Conservation (phyloP, 495 filamentous ascomycete genomes). For the Neurospora sp. region DNA sequence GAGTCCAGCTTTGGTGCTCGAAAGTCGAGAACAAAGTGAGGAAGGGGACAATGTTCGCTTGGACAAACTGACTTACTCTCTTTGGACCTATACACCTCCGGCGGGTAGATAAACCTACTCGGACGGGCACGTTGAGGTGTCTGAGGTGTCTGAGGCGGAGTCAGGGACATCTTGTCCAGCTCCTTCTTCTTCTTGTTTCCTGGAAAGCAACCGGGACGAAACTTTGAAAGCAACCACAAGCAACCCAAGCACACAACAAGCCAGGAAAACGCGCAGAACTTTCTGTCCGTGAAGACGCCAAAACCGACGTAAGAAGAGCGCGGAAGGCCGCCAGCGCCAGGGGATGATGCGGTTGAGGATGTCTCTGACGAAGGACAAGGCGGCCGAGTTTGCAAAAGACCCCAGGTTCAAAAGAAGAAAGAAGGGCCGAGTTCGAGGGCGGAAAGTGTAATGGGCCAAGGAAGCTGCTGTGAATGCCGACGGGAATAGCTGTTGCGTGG, state of each 20-base stretch:
- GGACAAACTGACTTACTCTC: background rate
- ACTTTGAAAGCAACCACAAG: background rate
- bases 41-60: background rate
- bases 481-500: background rate
- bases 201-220: background rate
- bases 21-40: background rate
- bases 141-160: background rate
- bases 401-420: background rate
- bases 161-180: background rate
- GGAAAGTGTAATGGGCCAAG: background rate
- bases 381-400: background rate
- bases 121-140: background rate
- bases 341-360: background rate
- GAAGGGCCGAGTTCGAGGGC: background rate
- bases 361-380: background rate
- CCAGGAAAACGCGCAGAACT: background rate
- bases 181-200: background rate
- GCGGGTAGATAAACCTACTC: background rate
- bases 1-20: background rate
- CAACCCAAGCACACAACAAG: background rate
- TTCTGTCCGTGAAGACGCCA: background rate
- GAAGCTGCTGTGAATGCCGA: background rate
- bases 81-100: background rate
- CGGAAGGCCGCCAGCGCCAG: background rate
- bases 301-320: background rate